A percentile compares a stretch with the other conserved stretches of the same genome.
Evolutionary conservation across 768 basidiomycete species (phyloP).

Genomic region (Termitomyces eurrhizus): DNA sequence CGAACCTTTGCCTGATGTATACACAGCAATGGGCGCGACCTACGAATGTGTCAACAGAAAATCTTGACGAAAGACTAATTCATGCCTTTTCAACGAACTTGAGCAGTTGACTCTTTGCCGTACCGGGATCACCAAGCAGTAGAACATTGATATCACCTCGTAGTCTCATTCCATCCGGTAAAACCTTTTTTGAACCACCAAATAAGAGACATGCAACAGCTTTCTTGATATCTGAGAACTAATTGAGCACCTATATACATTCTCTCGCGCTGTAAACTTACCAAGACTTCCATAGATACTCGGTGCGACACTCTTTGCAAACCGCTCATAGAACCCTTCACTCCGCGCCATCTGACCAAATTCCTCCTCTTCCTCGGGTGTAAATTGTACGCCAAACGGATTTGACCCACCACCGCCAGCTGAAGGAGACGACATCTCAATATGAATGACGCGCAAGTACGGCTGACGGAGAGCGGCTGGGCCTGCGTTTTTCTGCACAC

Average conservation of each 20-base stretch:
- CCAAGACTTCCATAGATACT: conserved; percentile 96
- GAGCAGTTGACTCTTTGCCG: conserved; percentile 95
- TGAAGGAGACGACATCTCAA: conserved; percentile 84
- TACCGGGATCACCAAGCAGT: conserved; percentile 95
- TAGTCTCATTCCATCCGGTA: conserved; percentile 96
- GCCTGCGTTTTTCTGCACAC: conserved; percentile 66
- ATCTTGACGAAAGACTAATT: background rate
- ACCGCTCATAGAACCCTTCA: conserved; percentile 89
- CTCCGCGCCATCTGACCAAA: conserved; percentile 88
- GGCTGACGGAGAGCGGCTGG: conserved; percentile 89
- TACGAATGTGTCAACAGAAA: conserved; percentile 23
- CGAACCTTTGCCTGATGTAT: conserved; percentile 97
- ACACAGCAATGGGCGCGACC: conserved; percentile 97
- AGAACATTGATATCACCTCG: conserved; percentile 98
- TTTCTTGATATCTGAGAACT: conserved; percentile 87
- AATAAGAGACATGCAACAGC: conserved; percentile 95
- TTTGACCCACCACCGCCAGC: conserved; percentile 67
- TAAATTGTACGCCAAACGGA: conserved; percentile 85
- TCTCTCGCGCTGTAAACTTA: conserved; percentile 29
- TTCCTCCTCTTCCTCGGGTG: conserved; percentile 96
- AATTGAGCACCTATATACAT: background rate
- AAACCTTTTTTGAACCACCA: conserved; percentile 94
- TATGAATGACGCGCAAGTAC: conserved; percentile 89
- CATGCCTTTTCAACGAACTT: conserved; percentile 96
- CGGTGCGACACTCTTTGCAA: conserved; percentile 91